These are phyloP conservation scores for Aquanectria penicillioides DNA, from an alignment of 2,329 filamentous ascomycete genomes.

Conservation along the genomic window DNA sequence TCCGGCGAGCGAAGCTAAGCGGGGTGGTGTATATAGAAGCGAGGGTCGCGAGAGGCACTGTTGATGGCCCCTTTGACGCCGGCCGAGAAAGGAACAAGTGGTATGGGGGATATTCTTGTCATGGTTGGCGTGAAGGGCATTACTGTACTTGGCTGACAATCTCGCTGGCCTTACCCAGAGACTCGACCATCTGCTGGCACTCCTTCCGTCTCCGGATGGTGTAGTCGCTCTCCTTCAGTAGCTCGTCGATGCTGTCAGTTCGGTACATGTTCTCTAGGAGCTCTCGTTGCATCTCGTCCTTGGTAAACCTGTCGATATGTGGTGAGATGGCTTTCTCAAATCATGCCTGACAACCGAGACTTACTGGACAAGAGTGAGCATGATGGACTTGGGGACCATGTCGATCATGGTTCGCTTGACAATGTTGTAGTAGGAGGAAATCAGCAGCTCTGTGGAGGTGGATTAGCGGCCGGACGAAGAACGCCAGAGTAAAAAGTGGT, in stretches of 20 bases:
- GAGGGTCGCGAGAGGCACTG: constrained; percentile 21
- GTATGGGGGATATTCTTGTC: not conserved
- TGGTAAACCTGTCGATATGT: constrained; percentile 77
- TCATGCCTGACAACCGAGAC: constrained; percentile 51
- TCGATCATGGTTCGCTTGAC: constrained; percentile 99
- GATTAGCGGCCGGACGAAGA: too few species aligned
- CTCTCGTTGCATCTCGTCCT: constrained; percentile 98
- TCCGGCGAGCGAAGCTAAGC: constrained; percentile 18
- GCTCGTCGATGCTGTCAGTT: constrained; percentile 86
- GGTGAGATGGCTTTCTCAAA: constrained; percentile 25
- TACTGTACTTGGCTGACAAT: constrained; percentile 87
- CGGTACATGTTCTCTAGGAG: constrained; percentile 98
- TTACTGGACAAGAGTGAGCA: constrained; percentile 95
- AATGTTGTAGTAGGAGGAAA: constrained; percentile 98
- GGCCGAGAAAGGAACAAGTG: constrained; percentile 26
- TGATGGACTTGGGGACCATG: constrained; percentile 99
- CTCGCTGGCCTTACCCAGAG: constrained; percentile 86
- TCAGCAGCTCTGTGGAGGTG: constrained; percentile 82
- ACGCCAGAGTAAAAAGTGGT: not conserved
- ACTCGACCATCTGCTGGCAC: constrained; percentile 99
- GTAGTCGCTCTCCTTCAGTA: constrained; percentile 98
- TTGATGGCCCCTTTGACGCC: constrained; percentile 25
- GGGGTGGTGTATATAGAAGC: constrained; percentile 19
- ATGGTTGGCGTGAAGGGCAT: constrained; percentile 26
- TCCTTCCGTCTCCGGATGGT: constrained; percentile 95